Base-by-base conservation (phyloP, 257 asterid species). In the Solanum sparsipilum region DNA sequence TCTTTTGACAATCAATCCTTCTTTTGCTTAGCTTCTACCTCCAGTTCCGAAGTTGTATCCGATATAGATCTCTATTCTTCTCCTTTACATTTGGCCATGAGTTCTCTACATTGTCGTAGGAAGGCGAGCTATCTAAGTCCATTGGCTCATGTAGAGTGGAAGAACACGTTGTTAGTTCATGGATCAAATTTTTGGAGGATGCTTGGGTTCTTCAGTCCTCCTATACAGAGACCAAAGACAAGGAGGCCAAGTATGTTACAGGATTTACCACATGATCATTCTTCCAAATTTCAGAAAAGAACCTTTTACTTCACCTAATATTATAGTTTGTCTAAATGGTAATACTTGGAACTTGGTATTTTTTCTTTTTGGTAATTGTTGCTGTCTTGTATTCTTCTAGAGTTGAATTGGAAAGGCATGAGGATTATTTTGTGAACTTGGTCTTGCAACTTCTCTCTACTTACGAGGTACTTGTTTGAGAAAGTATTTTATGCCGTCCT, bases 191-290 rank as follows among this genome's bases (percentile, higher is more conserved):
- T 91, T 89, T 94, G 96, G 98, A 97, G 88, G 98, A 97, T 91
- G 93, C 99, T n/a, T 96, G 99, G 99, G 92, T 93, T 78, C 98
- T 97, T 91, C 99, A 93, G 90, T 91, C 94, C 90, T 92, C 96
- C 84, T 89, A 92, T 92, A 89, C 93, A 83, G 96, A 94, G 94
- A 89, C 88, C 70, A 94, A 90, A 90, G 95, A 94, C 91, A 94
- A 95, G 89, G 96, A 94, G 86, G 89, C 93, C 84, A 92, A 85
- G 99, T 97, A 92, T 65, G 93, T 90, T 86, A 63, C 56, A 89
- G 44, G 76, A 87, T 60, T 78, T 87, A 86, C 25, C 70, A 46
- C 85, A 81, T 81, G 70, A 48, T 81, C 41, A 15, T 81, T 81
- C 85, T 88, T 81, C 85, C 29, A 15, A 81, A 27, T 29, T 81